phyloP scores from a whole-genome alignment of 2,329 filamentous ascomycete genomes.

The Sclerotinia sclerotiorum region DNA sequence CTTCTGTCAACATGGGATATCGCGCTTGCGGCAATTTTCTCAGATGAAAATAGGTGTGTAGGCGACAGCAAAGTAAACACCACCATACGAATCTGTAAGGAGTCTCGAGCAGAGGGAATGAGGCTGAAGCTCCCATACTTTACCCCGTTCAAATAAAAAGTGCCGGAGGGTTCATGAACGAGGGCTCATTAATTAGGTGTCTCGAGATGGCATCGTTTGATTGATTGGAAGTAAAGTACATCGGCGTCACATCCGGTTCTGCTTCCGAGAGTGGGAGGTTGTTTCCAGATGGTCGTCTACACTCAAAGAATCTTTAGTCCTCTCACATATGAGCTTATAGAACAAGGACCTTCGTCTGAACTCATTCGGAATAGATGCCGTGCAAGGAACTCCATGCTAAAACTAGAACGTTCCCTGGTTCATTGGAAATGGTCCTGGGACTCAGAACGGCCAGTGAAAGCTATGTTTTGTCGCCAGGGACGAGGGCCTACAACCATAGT shows the following conservation, averaged over 20 bases:
- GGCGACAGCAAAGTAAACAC: background rate
- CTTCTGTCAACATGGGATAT: background rate
- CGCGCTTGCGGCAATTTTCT: no score
- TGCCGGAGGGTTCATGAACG: background rate
- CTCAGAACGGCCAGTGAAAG: background rate
- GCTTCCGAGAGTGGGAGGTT: background rate
- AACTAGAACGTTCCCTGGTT: no score
- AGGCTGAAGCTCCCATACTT: background rate
- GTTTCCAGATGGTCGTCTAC: background rate
- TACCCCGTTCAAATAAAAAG: background rate
- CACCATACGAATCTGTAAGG: background rate
- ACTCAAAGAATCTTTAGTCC: no score
- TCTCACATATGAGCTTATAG: background rate
- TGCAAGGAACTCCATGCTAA: background rate
- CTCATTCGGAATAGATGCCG: background rate
- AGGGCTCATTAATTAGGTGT: background rate
- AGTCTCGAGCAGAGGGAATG: background rate
- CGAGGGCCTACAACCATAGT: background rate
- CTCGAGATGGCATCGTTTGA: background rate
- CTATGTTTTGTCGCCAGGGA: background rate
- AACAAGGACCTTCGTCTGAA: background rate
- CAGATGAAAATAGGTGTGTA: no score
- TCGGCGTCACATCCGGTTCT: no score
- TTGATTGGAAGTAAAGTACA: fast-evolving
- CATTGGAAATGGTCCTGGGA: background rate